Evolutionary conservation across 2,329 filamentous ascomycete genomes (phyloP), one percentile per base, ranked within the genome.

Genomic region (Venturiaceae sp.): DNA sequence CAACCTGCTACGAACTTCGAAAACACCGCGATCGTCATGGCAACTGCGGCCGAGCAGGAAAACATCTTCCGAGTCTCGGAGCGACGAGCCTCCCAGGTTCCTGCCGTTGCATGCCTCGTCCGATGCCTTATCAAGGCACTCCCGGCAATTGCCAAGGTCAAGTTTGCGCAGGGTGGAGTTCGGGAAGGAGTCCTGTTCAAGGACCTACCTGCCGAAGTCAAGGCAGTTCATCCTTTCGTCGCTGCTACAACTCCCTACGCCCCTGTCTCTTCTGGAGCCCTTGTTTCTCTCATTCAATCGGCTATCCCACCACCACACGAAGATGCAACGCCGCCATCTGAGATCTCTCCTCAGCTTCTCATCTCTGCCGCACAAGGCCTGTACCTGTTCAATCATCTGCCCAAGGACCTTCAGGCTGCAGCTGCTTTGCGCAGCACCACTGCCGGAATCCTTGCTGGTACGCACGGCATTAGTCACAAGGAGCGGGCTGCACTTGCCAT

Each of bases 111-210:
- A 0, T 83, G 89, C 32, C 83, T 96, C 4, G 83, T 96, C n/a
- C 83, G 86, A 33, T 85, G 88, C 19, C 80, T 96, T 16, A 77
- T 86, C 33, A 75, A 81, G 41, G 82, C 84, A 0, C 78, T 95
- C 2, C 88, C 88, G 3, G 78, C 78, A 46, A 86, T 95, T 63
- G 82, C 83, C 46, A 79, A 82, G 26, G 88, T 92, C 2, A 86
- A 86, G 0, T 96, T 96, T 72, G 95, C 90, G 68, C 86, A 90
- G 64, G 90, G 92, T 21, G 92, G 91, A 7, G 92, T 96, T 61
- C 80, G 91, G 41, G 91, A 96, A 71, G 92, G 92, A 0, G 85
- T 85, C 46, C 74, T 96, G 39, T 90, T 90, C 73, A 83, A 88
- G 71, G 84, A 80, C 61, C 79, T 96, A 11, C 77, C 83, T 0